Percentiles rank a stretch among this genome's conserved stretches.
Evolutionary conservation across 1,284 basidiomycete species (phyloP).

Genomic region (Rhizoctonia solani): DNA sequence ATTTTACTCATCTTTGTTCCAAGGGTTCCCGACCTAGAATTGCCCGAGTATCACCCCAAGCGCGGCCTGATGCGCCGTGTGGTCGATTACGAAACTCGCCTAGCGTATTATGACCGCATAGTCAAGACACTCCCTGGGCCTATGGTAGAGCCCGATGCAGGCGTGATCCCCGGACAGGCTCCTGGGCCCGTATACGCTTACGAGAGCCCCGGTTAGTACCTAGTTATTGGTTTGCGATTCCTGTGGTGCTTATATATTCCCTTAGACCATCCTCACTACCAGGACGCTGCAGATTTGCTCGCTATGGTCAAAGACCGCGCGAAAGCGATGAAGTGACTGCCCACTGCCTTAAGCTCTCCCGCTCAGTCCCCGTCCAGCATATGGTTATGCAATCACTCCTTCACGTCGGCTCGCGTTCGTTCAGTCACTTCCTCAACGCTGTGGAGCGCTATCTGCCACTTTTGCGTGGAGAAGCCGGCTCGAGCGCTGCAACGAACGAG

Average conservation of each 20-base stretch:
- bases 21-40: constrained; percentile 85
- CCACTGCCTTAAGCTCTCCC: constrained; percentile 57
- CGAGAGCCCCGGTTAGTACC: constrained; percentile 68
- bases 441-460: constrained; percentile 95
- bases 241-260: background rate
- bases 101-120: constrained; percentile 94
- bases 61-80: constrained; percentile 86
- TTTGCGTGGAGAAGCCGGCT: constrained; percentile 69
- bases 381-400: constrained; percentile 76
- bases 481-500: constrained; percentile 54
- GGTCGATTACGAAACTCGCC: constrained; percentile 86
- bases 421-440: constrained; percentile 97
- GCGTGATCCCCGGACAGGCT: constrained; percentile 70
- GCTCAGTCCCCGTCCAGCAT: constrained; percentile 72
- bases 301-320: constrained; percentile 77
- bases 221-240: background rate
- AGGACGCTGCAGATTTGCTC: constrained; percentile 79
- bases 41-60: constrained; percentile 79
- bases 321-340: constrained; percentile 78
- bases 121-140: constrained; percentile 83
- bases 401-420: constrained; percentile 90
- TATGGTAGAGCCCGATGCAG: constrained; percentile 69
- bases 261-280: constrained; percentile 73
- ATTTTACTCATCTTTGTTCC: constrained; percentile 30
- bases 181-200: constrained; percentile 86